Evolutionary conservation across 306 rosid genomes (phyloP).

Genomic region (Lupinus albus): DNA sequence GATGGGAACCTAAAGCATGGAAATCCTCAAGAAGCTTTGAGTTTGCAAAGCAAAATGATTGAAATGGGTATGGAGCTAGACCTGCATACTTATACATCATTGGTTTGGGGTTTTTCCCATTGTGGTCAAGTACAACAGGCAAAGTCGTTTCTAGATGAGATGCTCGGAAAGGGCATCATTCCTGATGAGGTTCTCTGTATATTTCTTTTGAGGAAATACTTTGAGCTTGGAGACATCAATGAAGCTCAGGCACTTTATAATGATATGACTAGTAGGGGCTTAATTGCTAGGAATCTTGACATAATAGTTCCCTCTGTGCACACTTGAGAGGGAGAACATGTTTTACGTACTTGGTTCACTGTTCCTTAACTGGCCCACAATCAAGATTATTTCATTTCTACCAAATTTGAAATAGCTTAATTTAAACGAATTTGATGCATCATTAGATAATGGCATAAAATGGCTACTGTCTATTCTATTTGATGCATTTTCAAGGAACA

Average conservation of each 20-base stretch:
- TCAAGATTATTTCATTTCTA: conserved; percentile 31
- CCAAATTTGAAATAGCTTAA: conserved; percentile 27
- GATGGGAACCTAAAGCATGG: conserved; percentile 90
- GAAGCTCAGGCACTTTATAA: conserved; percentile 71
- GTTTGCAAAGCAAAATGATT: conserved; percentile 61
- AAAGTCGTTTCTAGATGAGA: conserved; percentile 68
- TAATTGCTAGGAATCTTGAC: conserved; percentile 47
- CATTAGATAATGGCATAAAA: conserved; percentile 30
- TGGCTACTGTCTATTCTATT: conserved; percentile 30
- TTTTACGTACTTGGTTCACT: conserved; percentile 22
- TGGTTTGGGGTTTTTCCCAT: conserved; percentile 75
- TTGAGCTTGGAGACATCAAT: conserved; percentile 61
- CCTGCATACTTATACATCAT: conserved; percentile 76
- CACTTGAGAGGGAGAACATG: conserved; percentile 48
- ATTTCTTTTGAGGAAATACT: conserved; percentile 63
- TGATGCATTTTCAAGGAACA: conserved; percentile 41
- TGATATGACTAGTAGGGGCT: conserved; percentile 65
- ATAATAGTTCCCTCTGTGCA: conserved; percentile 42
- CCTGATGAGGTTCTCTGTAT: conserved; percentile 81
- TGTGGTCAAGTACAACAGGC: conserved; percentile 72
- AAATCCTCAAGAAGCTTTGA: conserved; percentile 73
- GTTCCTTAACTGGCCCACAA: conserved; percentile 30
- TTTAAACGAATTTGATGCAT: conserved; percentile 39
- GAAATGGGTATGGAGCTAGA: conserved; percentile 77
- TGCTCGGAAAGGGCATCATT: conserved; percentile 68